Evolutionary conservation across 331 rosid genomes (phyloP).

Genomic region (Telfairia occidentalis): DNA sequence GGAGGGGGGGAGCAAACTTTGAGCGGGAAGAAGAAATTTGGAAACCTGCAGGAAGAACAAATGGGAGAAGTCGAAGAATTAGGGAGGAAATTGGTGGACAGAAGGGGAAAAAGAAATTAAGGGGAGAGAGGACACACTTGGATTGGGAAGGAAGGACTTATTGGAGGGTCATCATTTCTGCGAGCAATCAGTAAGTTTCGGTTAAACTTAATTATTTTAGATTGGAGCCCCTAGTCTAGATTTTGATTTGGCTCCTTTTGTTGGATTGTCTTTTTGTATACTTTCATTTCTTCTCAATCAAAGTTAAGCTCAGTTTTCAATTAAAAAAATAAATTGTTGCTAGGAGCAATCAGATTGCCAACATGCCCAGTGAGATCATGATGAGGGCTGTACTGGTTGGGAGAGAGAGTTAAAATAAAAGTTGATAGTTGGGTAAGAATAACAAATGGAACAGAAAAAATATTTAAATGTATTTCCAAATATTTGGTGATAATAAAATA

Average conservation of each 20-base stretch:
- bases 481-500: background rate
- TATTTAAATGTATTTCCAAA: background rate
- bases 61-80: background rate
- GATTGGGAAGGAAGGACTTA: background rate
- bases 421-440: background rate
- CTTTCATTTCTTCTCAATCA: background rate
- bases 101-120: background rate
- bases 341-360: background rate
- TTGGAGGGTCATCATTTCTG: background rate
- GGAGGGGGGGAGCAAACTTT: background rate
- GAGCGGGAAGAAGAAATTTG: background rate
- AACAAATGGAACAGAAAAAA: background rate
- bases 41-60: background rate
- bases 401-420: background rate
- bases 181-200: background rate
- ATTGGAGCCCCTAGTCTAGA: background rate
- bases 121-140: background rate
- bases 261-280: background rate
- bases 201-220: background rate
- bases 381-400: background rate
- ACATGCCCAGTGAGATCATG: background rate
- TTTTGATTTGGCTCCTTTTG: background rate
- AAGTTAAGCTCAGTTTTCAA: background rate
- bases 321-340: background rate
- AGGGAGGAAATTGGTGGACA: background rate